Evolutionary conservation across 1,139 yeast species (phyloP).

Genomic region (Yarrowia galli): DNA sequence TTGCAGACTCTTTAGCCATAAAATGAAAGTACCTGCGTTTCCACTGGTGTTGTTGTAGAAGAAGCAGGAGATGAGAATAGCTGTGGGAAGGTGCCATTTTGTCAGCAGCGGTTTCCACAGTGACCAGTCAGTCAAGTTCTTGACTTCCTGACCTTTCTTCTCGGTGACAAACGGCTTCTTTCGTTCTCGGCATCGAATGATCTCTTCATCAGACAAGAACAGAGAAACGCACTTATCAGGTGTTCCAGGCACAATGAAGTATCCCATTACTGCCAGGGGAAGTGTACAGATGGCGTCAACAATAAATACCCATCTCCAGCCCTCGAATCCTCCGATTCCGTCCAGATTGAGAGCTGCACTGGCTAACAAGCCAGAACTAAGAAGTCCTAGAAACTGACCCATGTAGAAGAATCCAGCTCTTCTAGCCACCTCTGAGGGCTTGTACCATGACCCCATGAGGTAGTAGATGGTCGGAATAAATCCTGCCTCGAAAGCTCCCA

Average conservation of each 20-base stretch:
- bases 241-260: slow-evolving; percentile 4
- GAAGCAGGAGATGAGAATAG: slow-evolving; percentile 57
- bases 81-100: slow-evolving; percentile 59
- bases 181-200: background rate
- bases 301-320: slow-evolving; percentile 84
- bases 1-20: slow-evolving; percentile 58
- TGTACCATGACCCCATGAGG: slow-evolving; percentile 62
- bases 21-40: slow-evolving; percentile 59
- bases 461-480: slow-evolving; percentile 65
- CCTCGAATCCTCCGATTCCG: slow-evolving; percentile 62
- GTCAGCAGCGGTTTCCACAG: slow-evolving; percentile 17
- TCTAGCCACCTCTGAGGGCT: slow-evolving; percentile 56
- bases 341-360: slow-evolving; percentile 54
- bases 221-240: slow-evolving; percentile 17
- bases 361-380: slow-evolving; percentile 69
- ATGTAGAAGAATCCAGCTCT: slow-evolving; percentile 59
- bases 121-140: slow-evolving; percentile 7
- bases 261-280: slow-evolving; percentile 55
- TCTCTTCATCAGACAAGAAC: slow-evolving; percentile 16
- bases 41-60: slow-evolving; percentile 67
- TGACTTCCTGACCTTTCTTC: slow-evolving; percentile 1
- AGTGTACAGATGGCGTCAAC: slow-evolving; percentile 71
- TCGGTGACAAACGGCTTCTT: slow-evolving; percentile 12
- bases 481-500: slow-evolving; percentile 67
- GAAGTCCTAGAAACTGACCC: slow-evolving; percentile 58